A percentile compares a stretch with the other conserved stretches of the same genome.
These are phyloP conservation scores for Hansfordia pulvinata DNA, from an alignment of 2,329 filamentous ascomycete genomes.

Conservation along the genomic window DNA sequence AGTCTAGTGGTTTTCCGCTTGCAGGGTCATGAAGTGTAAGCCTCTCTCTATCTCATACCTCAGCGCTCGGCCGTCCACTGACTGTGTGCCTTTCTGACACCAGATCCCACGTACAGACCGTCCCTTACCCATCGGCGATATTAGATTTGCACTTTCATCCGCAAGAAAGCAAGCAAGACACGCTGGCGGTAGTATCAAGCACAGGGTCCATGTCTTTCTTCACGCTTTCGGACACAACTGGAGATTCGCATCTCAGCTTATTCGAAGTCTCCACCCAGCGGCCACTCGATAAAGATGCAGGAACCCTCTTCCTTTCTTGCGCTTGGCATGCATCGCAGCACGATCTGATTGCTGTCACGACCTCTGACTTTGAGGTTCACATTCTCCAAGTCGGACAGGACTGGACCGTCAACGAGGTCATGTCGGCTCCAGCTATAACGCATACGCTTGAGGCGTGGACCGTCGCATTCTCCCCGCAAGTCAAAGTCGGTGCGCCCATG, in stretches of 20 bases:
- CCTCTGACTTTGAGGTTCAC: slow-evolving; percentile 52
- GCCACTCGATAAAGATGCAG: slow-evolving; percentile 35
- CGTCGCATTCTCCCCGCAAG: slow-evolving; percentile 39
- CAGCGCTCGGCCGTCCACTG: slow-evolving; percentile 3
- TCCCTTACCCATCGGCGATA: slow-evolving; percentile 57
- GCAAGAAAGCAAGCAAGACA: slow-evolving; percentile 23
- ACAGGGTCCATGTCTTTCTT: slow-evolving; percentile 59
- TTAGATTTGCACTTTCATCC: slow-evolving; percentile 76
- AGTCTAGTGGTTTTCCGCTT: slow-evolving; percentile 57
- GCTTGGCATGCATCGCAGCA: slow-evolving; percentile 51
- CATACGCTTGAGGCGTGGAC: slow-evolving; percentile 63
- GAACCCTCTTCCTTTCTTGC: slow-evolving; percentile 57
- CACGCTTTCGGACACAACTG: slow-evolving; percentile 20
- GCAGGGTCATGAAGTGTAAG: slow-evolving; percentile 40
- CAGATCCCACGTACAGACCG: slow-evolving; percentile 43
- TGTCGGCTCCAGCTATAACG: slow-evolving; percentile 24
- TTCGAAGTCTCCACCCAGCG: slow-evolving; percentile 27
- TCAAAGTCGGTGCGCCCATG: slow-evolving; percentile 1
- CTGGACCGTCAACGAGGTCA: slow-evolving; percentile 22
- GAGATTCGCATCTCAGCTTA: slow-evolving; percentile 6
- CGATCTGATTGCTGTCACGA: slow-evolving; percentile 52
- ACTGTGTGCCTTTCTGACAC: slow-evolving; percentile 8
- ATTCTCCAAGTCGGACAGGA: slow-evolving; percentile 32
- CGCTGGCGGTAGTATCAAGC: slow-evolving; percentile 67
- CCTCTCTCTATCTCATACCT: slow-evolving; percentile 6